Evolutionary conservation across 805 yeast species (phyloP).

Genomic region (Scheffersomyces ergatensis): DNA sequence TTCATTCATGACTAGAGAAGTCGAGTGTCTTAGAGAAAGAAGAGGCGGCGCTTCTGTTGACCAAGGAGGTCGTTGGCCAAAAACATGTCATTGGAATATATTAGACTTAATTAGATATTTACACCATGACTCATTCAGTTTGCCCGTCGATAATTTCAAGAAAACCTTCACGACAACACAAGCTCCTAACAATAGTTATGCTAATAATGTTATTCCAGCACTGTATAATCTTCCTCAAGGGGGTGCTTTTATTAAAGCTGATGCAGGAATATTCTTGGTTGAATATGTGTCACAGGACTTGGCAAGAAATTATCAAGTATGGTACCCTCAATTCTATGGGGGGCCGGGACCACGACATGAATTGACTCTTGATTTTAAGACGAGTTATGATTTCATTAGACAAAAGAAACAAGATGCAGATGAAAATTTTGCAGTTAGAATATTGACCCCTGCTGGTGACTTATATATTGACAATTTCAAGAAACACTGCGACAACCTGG

Average conservation of each 20-base stretch:
- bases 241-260: conserved; percentile 42
- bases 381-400: conserved; percentile 29
- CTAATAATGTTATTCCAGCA: conserved; percentile 16
- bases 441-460: conserved; percentile 62
- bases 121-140: conserved; percentile 74
- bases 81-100: conserved; percentile 86
- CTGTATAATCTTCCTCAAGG: conserved; percentile 18
- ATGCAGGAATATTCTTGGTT: conserved; percentile 69
- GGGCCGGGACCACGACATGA: conserved; percentile 63
- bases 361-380: conserved; percentile 45
- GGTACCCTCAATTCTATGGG: conserved; percentile 49
- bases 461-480: conserved; percentile 53
- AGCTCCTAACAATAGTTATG: conserved; percentile 12
- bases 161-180: conserved; percentile 32
- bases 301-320: conserved; percentile 61
- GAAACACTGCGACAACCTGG: conserved; percentile 15
- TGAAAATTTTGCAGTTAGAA: conserved; percentile 47
- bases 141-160: conserved; percentile 59
- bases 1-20: conserved; percentile 74
- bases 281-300: conserved; percentile 63
- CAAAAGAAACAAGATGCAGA: conserved; percentile 21
- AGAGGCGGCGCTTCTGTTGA: conserved; percentile 40
- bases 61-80: conserved; percentile 41
- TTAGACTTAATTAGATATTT: conserved; percentile 75
- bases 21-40: conserved; percentile 50